Conservation (phyloP, 306 rosid genomes). For the Luffa acutangula region DNA sequence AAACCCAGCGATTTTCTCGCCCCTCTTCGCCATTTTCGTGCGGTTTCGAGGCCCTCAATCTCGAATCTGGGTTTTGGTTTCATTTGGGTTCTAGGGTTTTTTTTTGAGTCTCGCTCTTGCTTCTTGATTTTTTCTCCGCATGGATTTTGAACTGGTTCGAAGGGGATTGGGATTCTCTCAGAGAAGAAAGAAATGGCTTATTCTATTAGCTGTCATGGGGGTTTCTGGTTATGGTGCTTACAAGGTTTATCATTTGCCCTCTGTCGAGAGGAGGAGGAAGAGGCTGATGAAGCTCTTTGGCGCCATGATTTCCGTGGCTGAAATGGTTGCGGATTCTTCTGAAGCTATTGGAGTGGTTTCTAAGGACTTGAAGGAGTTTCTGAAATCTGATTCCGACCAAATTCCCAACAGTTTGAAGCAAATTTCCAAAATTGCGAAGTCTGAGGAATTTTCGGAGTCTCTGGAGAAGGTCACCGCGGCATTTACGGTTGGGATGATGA, state of each 20-base stretch:
- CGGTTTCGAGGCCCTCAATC: not conserved
- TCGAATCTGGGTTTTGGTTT: slow-evolving; percentile 9
- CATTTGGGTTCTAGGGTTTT: slow-evolving; percentile 4
- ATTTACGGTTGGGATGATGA: slow-evolving; percentile 41
- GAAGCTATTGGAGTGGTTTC: slow-evolving; percentile 45
- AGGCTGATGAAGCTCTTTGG: slow-evolving; percentile 37
- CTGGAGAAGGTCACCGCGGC: slow-evolving; percentile 45
- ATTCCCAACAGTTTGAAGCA: slow-evolving; percentile 73
- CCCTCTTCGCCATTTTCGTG: not conserved
- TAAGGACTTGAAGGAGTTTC: slow-evolving; percentile 53
- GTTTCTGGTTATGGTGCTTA: slow-evolving; percentile 67
- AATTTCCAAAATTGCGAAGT: slow-evolving; percentile 53
- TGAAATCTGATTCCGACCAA: slow-evolving; percentile 59
- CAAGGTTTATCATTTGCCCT: slow-evolving; percentile 45
- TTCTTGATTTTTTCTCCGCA: not conserved
- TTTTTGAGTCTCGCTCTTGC: not conserved
- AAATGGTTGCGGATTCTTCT: slow-evolving; percentile 52
- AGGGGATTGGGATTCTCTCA: slow-evolving; percentile 33
- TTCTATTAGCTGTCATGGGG: slow-evolving; percentile 44
- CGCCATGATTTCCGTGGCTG: slow-evolving; percentile 50
- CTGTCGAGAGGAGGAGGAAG: slow-evolving; percentile 41
- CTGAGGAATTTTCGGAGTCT: slow-evolving; percentile 46
- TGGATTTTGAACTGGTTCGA: slow-evolving; percentile 49
- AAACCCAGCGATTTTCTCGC: not conserved
- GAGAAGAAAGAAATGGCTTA: slow-evolving; percentile 38